These are phyloP conservation scores for Spathaspora arborariae DNA, from an alignment of 805 yeast genomes.

Conservation along the genomic window DNA sequence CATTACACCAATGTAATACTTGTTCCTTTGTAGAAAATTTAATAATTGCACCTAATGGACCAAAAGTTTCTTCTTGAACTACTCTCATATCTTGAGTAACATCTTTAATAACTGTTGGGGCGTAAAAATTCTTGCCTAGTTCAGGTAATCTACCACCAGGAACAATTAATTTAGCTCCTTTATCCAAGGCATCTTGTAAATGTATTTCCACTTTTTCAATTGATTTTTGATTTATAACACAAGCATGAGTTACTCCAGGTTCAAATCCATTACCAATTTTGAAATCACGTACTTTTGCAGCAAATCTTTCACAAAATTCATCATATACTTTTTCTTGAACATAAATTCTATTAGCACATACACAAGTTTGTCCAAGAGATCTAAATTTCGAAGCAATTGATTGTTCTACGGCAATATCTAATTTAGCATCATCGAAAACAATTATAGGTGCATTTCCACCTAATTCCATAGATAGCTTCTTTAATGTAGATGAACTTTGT, in stretches of 20 bases:
- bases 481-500: conserved; percentile 58
- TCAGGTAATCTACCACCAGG: conserved; percentile 51
- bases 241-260: conserved; percentile 50
- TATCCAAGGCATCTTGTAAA: conserved; percentile 47
- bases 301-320: conserved; percentile 49
- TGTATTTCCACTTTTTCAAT: conserved; percentile 54
- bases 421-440: conserved; percentile 68
- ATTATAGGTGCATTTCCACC: conserved; percentile 84
- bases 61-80: conserved; percentile 58
- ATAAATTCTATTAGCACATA: conserved; percentile 70
- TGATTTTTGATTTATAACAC: conserved; percentile 49
- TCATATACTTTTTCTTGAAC: conserved; percentile 66
- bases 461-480: conserved; percentile 68
- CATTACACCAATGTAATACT: conserved; percentile 52
- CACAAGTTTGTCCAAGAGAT: conserved; percentile 79
- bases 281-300: conserved; percentile 43
- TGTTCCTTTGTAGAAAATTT: conserved; percentile 53
- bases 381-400: conserved; percentile 67
- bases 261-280: conserved; percentile 57
- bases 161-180: conserved; percentile 50
- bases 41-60: conserved; percentile 58
- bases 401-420: conserved; percentile 64
- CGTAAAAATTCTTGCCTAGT: conserved; percentile 48
- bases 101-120: conserved; percentile 52
- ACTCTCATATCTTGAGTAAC: conserved; percentile 51